A percentile compares a stretch with the other conserved stretches of the same genome.
Conservation (phyloP, 129 eudicot genomes). For the sunflower (Helianthus annuus) region DNA sequence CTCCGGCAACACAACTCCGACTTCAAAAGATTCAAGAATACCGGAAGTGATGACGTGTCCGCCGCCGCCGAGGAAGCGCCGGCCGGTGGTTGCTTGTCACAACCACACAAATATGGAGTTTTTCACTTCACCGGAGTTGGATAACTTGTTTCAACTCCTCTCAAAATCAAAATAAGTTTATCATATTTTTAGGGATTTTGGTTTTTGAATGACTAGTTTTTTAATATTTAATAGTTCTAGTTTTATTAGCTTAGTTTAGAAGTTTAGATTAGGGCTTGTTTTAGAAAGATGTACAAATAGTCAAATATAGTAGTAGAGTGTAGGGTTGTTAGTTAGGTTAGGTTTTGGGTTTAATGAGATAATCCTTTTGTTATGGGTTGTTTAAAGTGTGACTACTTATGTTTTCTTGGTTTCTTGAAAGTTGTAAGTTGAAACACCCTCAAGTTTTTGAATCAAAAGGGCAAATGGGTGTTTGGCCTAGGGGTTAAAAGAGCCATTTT, state of each 20-base stretch:
- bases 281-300: slow-evolving; percentile 36
- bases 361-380: slow-evolving; percentile 25
- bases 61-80: slow-evolving; percentile 72
- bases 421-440: background rate
- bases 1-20: slow-evolving; percentile 60
- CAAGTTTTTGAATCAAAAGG: slow-evolving; percentile 19
- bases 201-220: background rate
- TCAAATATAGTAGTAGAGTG: slow-evolving; percentile 27
- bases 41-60: slow-evolving; percentile 62
- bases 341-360: slow-evolving; percentile 42
- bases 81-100: slow-evolving; percentile 51
- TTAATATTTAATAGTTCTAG: background rate
- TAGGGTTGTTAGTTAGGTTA: slow-evolving; percentile 21
- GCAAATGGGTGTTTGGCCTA: slow-evolving; percentile 30
- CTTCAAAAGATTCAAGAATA: slow-evolving; percentile 61
- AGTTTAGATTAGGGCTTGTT: slow-evolving; percentile 31
- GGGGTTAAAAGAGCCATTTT: slow-evolving; percentile 26
- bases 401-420: background rate
- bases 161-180: slow-evolving; percentile 38
- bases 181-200: background rate
- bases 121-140: slow-evolving; percentile 78
- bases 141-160: slow-evolving; percentile 55
- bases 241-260: slow-evolving; percentile 8
- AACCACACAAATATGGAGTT: slow-evolving; percentile 51
- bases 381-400: slow-evolving; percentile 26